phyloP scores from a whole-genome alignment of 2,329 filamentous ascomycete genomes.

The Botrytis galanthina region DNA sequence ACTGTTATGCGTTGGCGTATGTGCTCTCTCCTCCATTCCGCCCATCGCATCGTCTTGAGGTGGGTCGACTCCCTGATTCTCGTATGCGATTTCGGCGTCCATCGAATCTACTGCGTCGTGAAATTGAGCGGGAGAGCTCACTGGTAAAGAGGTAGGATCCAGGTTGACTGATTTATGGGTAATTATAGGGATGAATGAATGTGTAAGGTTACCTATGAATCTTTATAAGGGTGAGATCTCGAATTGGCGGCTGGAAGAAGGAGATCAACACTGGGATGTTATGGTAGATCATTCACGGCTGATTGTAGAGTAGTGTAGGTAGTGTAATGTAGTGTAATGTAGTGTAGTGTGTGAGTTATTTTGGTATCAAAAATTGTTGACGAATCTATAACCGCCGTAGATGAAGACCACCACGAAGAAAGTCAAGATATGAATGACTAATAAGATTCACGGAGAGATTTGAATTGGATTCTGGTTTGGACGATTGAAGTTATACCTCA shows the following conservation, averaged over 20 bases:
- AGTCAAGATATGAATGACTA: neutral
- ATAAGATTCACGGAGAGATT: conserved; percentile 3
- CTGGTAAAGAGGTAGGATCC: conserved; percentile 52
- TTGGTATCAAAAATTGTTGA: conserved; percentile 9
- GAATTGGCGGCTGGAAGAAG: conserved; percentile 19
- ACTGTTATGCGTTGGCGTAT: conserved; percentile 35
- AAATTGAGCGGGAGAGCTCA: conserved; percentile 52
- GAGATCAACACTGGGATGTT: conserved; percentile 23
- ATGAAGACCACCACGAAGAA: neutral
- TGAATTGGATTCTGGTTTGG: conserved; percentile 7
- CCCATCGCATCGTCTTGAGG: conserved; percentile 34
- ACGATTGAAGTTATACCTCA: conserved; percentile 22
- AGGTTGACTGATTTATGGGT: conserved; percentile 41
- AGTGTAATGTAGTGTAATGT: neutral
- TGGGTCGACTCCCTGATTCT: conserved; percentile 32
- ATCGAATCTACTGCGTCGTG: conserved; percentile 51
- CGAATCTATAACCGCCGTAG: neutral
- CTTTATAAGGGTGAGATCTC: conserved; percentile 21
- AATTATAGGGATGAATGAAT: conserved; percentile 7
- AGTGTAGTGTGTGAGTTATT: conserved; percentile 12
- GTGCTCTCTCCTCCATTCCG: conserved; percentile 35
- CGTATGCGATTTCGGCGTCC: conserved; percentile 49
- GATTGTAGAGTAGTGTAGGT: neutral
- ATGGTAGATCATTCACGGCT: conserved; percentile 20
- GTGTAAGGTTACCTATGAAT: conserved; percentile 14